Conservation (phyloP, 2,329 filamentous ascomycete genomes). For the Claviceps fusiformis region DNA sequence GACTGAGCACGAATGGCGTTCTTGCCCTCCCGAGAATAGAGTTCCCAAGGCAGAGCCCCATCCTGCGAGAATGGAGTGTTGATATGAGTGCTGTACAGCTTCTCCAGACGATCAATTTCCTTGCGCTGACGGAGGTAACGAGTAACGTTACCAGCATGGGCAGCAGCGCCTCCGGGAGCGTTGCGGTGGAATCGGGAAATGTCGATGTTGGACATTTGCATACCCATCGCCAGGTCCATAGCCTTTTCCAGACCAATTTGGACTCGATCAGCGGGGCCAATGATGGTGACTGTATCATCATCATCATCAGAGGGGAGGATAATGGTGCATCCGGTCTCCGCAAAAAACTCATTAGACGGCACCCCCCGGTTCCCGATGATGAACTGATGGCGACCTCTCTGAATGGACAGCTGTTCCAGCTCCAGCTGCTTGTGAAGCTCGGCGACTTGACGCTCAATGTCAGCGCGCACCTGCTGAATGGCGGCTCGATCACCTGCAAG, state of each 20-base stretch:
- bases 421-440: slow-evolving; percentile 64
- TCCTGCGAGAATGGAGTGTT: slow-evolving; percentile 60
- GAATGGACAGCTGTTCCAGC: slow-evolving; percentile 67
- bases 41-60: slow-evolving; percentile 67
- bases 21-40: slow-evolving; percentile 78
- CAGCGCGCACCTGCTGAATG: slow-evolving; percentile 64
- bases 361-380: slow-evolving; percentile 77
- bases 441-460: slow-evolving; percentile 66
- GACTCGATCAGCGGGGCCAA: slow-evolving; percentile 65
- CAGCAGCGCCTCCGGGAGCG: slow-evolving; percentile 56
- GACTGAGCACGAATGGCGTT: slow-evolving; percentile 63
- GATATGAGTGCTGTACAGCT: slow-evolving; percentile 71
- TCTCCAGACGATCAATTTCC: slow-evolving; percentile 73
- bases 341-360: slow-evolving; percentile 72
- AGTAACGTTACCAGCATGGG: slow-evolving; percentile 74
- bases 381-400: slow-evolving; percentile 83
- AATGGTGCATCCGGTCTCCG: slow-evolving; percentile 80
- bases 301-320: slow-evolving; percentile 67
- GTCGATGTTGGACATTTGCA: slow-evolving; percentile 75
- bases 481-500: slow-evolving; percentile 75
- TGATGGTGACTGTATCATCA: slow-evolving; percentile 70
- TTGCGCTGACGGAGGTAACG: slow-evolving; percentile 73
- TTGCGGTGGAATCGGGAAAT: slow-evolving; percentile 66
- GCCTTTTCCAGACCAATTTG: slow-evolving; percentile 66
- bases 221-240: slow-evolving; percentile 75